These are phyloP conservation scores for Eragrostis nindensis DNA, from an alignment of 176 grass and related monocot species.

Conservation along the genomic window DNA sequence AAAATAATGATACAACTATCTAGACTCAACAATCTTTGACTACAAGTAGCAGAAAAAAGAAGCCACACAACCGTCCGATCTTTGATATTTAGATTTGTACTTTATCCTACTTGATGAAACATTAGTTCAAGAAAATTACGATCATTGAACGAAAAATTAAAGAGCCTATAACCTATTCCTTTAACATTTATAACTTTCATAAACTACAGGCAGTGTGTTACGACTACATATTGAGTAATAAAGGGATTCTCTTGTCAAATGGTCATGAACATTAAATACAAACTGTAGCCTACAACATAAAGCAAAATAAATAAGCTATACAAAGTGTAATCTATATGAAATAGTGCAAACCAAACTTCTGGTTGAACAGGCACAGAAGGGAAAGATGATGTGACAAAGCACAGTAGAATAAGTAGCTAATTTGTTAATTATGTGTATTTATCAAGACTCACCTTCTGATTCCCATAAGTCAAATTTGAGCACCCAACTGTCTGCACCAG, in stretches of 20 bases:
- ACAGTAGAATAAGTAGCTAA: slow-evolving; percentile 1
- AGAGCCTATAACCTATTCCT: background rate
- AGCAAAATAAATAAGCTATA: background rate
- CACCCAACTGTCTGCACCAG: slow-evolving; percentile 63
- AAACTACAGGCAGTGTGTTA: background rate
- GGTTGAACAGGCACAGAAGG: background rate
- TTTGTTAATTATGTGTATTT: slow-evolving; percentile 11
- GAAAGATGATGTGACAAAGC: background rate
- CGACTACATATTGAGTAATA: background rate
- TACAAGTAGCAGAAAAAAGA: background rate
- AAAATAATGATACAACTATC: background rate
- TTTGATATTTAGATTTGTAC: background rate
- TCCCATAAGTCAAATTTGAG: slow-evolving; percentile 87
- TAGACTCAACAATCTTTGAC: background rate
- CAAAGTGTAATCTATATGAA: background rate
- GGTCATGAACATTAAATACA: background rate
- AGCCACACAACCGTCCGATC: background rate
- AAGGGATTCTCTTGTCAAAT: background rate
- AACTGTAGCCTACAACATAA: background rate
- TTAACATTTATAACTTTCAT: slow-evolving; percentile 8
- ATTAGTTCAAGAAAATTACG: background rate
- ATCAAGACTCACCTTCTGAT: slow-evolving; percentile 56
- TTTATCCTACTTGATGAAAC: background rate
- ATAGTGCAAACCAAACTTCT: background rate
- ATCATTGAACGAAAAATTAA: background rate